A percentile compares a stretch with the other conserved stretches of the same genome.
Conservation (phyloP, 1,284 basidiomycete genomes). For the Albatrellus sp. region DNA sequence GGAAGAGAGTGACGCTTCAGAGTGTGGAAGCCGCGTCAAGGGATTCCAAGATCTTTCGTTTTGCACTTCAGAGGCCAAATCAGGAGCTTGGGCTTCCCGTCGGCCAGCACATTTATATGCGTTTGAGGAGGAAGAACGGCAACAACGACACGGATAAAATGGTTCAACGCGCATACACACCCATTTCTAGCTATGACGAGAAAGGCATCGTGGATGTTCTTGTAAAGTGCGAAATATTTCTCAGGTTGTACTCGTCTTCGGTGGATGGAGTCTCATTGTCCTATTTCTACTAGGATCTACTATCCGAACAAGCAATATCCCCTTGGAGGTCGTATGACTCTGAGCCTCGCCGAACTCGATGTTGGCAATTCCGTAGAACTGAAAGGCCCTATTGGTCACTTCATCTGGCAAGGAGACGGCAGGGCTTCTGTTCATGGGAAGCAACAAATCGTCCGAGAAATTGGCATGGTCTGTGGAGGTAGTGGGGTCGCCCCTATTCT, state of each 20-base stretch:
- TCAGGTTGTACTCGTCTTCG: background rate
- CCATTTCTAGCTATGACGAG: background rate
- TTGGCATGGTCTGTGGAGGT: background rate
- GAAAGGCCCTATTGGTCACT: background rate
- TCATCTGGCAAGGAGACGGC: background rate
- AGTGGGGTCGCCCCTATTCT: background rate
- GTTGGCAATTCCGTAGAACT: background rate
- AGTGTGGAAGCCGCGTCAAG: conserved; percentile 28
- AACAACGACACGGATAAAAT: background rate
- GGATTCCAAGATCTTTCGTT: conserved; percentile 42
- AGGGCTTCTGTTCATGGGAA: background rate
- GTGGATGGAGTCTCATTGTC: no score
- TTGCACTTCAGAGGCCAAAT: conserved; percentile 30
- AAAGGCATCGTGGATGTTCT: background rate
- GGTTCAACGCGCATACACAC: background rate
- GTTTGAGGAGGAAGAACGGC: conserved; percentile 25
- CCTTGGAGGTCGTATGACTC: background rate
- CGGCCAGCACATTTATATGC: conserved; percentile 53
- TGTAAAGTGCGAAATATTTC: background rate
- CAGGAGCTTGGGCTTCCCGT: conserved; percentile 46
- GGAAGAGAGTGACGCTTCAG: conserved; percentile 2
- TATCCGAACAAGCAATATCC: background rate
- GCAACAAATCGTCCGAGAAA: background rate
- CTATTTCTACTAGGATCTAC: background rate
- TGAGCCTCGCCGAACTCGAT: background rate